Evolutionary conservation across 23 red algal species (phyloP), one percentile per base, ranked within the genome.

Genomic region (Cyanidioschyzon merolae): DNA sequence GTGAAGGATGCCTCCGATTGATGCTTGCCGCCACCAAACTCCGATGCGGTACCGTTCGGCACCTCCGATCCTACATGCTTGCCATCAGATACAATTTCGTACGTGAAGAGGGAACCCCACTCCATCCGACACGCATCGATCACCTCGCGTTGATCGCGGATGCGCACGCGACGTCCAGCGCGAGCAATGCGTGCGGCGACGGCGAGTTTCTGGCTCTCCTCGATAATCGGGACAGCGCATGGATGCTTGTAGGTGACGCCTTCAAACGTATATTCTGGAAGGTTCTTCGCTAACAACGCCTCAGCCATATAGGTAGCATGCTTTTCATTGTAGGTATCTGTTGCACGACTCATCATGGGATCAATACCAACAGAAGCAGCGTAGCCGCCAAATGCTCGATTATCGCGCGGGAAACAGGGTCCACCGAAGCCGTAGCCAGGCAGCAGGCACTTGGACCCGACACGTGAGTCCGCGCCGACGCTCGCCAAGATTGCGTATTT

Each of bases 401-500:
- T 81, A 34, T 81, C 78, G 37, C 78, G 78, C 34, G 78, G 78
- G n/a, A 81, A 81, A 57, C 78, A 81, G 17, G 78, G 78, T 25
- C 78, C 78, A 15, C 78, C 78, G 68, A 81, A 81, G 45, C 78
- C 78, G 68, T 81, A 81, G 30, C 78, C 78, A 50, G 59, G 7
- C 45, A 59, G 50, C 50, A 81, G 41, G 32, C 78, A 81, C 41
- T 81, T 81, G 36, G 45, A 3, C 18, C 78, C 78, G n/a, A 81
- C 78, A 35, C 78, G 40, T 39, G 78, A 12, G 59, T 81, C 78
- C 59, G 58, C 50, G 39, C 78, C 78, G 26, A 81, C 24, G 26
- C 58, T 71, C 39, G 37, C 17, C 41, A 81, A 40, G 39, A 81
- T 81, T 0, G 78, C 78, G 41, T 81, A 21, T n/a, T 81, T 81